Percentiles rank a stretch among this genome's conserved stretches.
Conservation (phyloP, 306 rosid genomes). For the Adenanthera pavonina region DNA sequence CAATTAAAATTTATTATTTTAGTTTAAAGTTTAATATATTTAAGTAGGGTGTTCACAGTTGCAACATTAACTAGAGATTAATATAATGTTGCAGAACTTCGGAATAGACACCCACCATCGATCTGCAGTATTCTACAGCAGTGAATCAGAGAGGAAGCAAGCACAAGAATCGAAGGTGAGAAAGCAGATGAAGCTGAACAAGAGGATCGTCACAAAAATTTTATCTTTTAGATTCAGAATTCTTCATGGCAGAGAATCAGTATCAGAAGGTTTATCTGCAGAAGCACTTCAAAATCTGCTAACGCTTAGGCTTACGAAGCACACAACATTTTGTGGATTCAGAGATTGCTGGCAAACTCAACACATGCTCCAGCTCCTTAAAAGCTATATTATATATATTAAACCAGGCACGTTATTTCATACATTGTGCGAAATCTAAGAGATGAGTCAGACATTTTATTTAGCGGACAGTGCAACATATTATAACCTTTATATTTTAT, state of each 20-base stretch:
- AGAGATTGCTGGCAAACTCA: conserved; percentile 40
- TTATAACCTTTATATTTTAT: too few relatives aligned
- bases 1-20: too few relatives aligned
- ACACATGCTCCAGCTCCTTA: not conserved
- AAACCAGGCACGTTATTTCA: too few relatives aligned
- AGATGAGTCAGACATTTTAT: too few relatives aligned
- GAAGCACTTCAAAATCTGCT: conserved; percentile 18
- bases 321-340: conserved; percentile 35
- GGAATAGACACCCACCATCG: conserved; percentile 28
- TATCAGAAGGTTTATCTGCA: conserved; percentile 41
- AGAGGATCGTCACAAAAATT: conserved; percentile 43
- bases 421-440: too few relatives aligned
- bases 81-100: conserved; percentile 12
- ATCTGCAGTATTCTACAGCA: conserved; percentile 39
- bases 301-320: conserved; percentile 36
- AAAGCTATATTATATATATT: too few relatives aligned
- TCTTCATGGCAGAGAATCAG: conserved; percentile 34
- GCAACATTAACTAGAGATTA: not conserved
- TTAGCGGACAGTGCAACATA: too few relatives aligned
- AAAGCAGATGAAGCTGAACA: conserved; percentile 47
- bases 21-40: too few relatives aligned
- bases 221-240: conserved; percentile 2
- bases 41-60: too few relatives aligned
- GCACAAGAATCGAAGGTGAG: conserved; percentile 40
- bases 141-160: conserved; percentile 39